These are phyloP conservation scores for Ophiostoma pallidulum DNA, from an alignment of 2,329 filamentous ascomycete species.

Conservation along the genomic window DNA sequence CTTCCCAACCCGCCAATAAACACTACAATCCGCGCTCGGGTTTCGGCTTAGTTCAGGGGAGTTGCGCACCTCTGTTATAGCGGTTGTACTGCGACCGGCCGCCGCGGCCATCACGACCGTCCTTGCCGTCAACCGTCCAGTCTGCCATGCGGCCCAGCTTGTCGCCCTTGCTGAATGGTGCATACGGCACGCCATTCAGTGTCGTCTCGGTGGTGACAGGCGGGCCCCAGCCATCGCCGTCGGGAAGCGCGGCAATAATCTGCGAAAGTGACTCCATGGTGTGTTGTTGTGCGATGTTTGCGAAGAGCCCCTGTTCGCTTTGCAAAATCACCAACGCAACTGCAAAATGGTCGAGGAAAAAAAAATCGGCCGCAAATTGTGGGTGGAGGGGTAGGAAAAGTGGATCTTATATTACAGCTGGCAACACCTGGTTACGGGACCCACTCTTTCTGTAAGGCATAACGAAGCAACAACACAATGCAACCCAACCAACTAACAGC, in stretches of 20 bases:
- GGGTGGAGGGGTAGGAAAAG: slow-evolving; percentile 7
- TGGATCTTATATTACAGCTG: slow-evolving; percentile 3
- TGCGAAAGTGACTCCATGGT: slow-evolving; percentile 34
- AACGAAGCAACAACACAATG: background rate
- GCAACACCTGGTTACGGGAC: slow-evolving; percentile 3
- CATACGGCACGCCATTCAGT: slow-evolving; percentile 90
- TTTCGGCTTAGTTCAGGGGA: too few species aligned
- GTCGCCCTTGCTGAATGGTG: slow-evolving; percentile 96
- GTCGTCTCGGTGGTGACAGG: slow-evolving; percentile 74
- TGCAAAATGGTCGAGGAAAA: slow-evolving; percentile 3
- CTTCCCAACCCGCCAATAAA: too few species aligned
- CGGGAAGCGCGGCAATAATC: slow-evolving; percentile 62
- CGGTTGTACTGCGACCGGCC: slow-evolving; percentile 84
- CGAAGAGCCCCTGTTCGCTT: too few species aligned
- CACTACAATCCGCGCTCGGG: too few species aligned
- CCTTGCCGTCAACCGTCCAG: slow-evolving; percentile 90
- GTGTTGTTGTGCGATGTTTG: too few species aligned
- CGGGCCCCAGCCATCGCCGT: slow-evolving; percentile 81
- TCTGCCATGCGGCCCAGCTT: slow-evolving; percentile 99
- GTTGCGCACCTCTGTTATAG: slow-evolving; percentile 83
- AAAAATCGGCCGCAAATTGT: slow-evolving; percentile 4
- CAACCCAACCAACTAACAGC: too few species aligned
- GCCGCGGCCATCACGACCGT: slow-evolving; percentile 59
- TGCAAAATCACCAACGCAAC: background rate
- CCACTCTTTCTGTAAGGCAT: too few species aligned